Base-by-base conservation (phyloP, 225 moss, liverwort and hornwort genomes). In the Rhytidiadelphus loreus region DNA sequence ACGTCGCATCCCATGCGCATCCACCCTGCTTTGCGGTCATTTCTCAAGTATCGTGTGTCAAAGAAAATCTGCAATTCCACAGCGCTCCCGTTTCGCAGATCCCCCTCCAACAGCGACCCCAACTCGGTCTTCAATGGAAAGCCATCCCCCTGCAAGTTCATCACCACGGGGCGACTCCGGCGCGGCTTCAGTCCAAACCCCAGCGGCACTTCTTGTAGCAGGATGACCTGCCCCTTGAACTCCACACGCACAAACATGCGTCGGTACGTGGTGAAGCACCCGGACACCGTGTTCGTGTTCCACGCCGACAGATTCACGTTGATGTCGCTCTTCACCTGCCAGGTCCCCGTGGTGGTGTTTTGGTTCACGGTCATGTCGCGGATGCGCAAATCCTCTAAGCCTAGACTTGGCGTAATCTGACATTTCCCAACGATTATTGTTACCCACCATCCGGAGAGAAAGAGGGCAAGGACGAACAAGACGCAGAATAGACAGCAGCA, bases 381-480 rank as follows among this genome's bases (percentile, higher is more conserved):
- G 43, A 80, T 80, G 20, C 39, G 68, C 60, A 85, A 17, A 70
- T 80, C 89, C 41, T 84, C 39, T 16, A 78, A 68, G 14, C 26
- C 77, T 29, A 84, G 58, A 46, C 64, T 32, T 26, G 77, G 77
- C 77, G 57, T 28, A 4, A 1, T 7, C 3, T 68, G 77, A 84
- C 77, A 77, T 4, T 26, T 5, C 2, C 1, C 8, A 82, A 64
- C 7, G 17, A 78, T 29, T 13, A 2, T 0, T 60, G 4, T 2
- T 22, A 68, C 0, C 28, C 21, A 28, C 53, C 35, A 28, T 16
- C 4, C 30, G 19, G 21, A 25, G 25, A 1, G 5, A 28, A 19
- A 53, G 35, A 64, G 13, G 21, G 12, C 37, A 52, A 50, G 0
- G 17, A 43, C 1, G 21, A 81, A 44, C 46, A 46, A 21, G 62